phyloP scores from a whole-genome alignment of 2,329 filamentous ascomycete genomes.

The Monilinia polystroma region DNA sequence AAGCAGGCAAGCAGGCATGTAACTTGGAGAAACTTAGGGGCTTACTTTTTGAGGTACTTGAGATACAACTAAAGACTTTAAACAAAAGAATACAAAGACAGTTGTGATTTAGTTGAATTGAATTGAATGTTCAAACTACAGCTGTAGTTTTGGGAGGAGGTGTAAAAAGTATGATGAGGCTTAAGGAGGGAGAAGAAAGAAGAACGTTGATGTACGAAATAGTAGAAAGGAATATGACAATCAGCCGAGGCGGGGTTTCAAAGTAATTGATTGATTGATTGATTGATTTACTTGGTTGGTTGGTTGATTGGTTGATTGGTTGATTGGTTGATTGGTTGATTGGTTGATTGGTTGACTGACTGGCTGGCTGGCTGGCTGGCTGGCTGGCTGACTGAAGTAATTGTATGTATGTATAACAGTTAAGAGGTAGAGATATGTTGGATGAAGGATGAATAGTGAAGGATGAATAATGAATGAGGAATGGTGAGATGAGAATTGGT shows the following conservation, averaged over 20 bases:
- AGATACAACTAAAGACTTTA: slow-evolving; percentile 7
- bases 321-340: too few species aligned
- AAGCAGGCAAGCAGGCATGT: not conserved
- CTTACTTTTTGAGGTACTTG: slow-evolving; percentile 1
- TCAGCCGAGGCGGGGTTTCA: not conserved
- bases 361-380: too few species aligned
- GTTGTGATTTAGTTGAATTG: not conserved
- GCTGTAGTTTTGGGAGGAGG: not conserved
- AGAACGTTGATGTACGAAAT: not conserved
- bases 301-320: too few species aligned
- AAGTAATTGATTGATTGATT: not conserved
- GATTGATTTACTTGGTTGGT: too few species aligned
- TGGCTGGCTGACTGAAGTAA: not conserved
- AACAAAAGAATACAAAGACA: not conserved
- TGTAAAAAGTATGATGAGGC: not conserved
- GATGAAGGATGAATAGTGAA: too few species aligned
- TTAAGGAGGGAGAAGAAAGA: not conserved
- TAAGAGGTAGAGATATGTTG: not conserved
- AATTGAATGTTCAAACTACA: not conserved
- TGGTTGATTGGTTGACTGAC: too few species aligned
- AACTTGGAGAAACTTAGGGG: slow-evolving; percentile 7
- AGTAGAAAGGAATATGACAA: not conserved
- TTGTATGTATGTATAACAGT: not conserved
- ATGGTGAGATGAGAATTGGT: not conserved
- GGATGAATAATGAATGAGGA: not conserved